Percentiles rank a stretch among this genome's conserved stretches.
These are phyloP conservation scores for Mycotypha africana DNA, from an alignment of 371 early-diverging fungal genomes.

Conservation along the genomic window DNA sequence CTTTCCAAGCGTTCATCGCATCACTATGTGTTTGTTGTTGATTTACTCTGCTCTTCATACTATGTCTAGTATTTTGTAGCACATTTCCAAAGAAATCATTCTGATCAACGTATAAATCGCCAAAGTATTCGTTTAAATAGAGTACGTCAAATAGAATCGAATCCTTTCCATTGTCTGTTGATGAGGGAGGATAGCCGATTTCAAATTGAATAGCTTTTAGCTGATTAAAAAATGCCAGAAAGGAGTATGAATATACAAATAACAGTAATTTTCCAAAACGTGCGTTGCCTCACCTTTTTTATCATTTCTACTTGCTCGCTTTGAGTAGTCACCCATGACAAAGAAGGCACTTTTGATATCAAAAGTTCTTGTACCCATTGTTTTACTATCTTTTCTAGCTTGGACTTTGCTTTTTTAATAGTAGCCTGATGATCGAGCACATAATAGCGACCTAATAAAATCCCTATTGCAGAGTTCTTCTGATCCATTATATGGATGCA, in stretches of 20 bases:
- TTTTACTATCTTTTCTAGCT: slow-evolving; percentile 28
- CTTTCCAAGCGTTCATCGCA: slow-evolving; percentile 33
- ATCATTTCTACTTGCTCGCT: background rate
- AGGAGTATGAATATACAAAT: too few species aligned
- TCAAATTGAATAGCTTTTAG: slow-evolving; percentile 16
- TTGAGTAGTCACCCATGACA: slow-evolving; percentile 23
- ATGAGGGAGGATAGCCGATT: slow-evolving; percentile 39
- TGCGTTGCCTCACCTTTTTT: background rate
- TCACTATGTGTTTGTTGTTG: slow-evolving; percentile 25
- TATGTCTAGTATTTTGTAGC: slow-evolving; percentile 25
- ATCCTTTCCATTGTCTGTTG: too few species aligned
- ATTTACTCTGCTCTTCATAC: slow-evolving; percentile 4
- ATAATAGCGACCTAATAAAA: slow-evolving; percentile 51
- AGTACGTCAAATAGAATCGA: slow-evolving; percentile 36
- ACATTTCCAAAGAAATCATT: slow-evolving; percentile 45
- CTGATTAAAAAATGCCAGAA: slow-evolving; percentile 3
- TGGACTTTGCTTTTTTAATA: slow-evolving; percentile 7
- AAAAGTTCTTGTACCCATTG: slow-evolving; percentile 16
- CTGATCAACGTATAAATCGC: slow-evolving; percentile 21
- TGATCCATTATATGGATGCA: slow-evolving; percentile 44
- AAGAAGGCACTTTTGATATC: slow-evolving; percentile 11
- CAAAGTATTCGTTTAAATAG: slow-evolving; percentile 42
- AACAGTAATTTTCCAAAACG: too few species aligned
- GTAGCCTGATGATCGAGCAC: slow-evolving; percentile 19
- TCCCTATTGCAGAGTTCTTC: slow-evolving; percentile 36